Percentiles rank a stretch among this genome's conserved stretches.
phyloP scores from a whole-genome alignment of 768 basidiomycete genomes.

The Tephrocybe sp. region DNA sequence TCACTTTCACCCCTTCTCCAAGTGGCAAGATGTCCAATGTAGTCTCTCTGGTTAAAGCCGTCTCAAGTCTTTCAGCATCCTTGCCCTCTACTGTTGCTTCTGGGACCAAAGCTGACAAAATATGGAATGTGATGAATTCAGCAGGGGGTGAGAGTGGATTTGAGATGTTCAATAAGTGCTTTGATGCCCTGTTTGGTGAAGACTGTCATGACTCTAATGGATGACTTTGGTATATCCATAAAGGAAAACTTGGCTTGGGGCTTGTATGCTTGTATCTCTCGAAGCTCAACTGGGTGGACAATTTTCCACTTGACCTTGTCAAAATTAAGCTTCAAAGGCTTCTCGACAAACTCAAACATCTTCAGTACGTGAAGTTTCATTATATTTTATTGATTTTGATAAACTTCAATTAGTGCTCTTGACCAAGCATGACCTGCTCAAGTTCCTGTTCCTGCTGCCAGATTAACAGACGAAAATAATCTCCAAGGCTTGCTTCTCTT shows the following conservation, averaged over 20 bases:
- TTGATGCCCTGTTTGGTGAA: not conserved
- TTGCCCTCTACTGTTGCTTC: not conserved
- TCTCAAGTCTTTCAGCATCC: not conserved
- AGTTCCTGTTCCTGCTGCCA: not conserved
- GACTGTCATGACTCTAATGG: not conserved
- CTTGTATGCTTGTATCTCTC: not conserved
- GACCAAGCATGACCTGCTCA: not conserved
- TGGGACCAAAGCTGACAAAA: slow-evolving; percentile 3
- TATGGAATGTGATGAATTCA: slow-evolving; percentile 3
- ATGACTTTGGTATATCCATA: not conserved
- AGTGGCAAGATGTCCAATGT: not conserved
- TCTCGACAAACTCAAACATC: slow-evolving; percentile 1
- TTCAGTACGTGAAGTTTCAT: not conserved
- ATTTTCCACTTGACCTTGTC: slow-evolving; percentile 6
- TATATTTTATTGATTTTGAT: not conserved
- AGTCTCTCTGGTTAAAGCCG: not conserved
- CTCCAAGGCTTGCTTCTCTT: not conserved
- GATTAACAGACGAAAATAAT: not conserved
- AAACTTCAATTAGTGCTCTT: not conserved
- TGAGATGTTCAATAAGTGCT: slow-evolving; percentile 1
- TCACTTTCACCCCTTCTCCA: not conserved
- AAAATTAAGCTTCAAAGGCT: slow-evolving; percentile 5
- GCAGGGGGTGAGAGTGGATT: not conserved
- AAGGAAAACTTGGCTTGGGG: not conserved
- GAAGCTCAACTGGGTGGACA: not conserved